Evolutionary conservation across 202 grass and related monocot genomes (phyloP).

Genomic region (Digitaria exilis): DNA sequence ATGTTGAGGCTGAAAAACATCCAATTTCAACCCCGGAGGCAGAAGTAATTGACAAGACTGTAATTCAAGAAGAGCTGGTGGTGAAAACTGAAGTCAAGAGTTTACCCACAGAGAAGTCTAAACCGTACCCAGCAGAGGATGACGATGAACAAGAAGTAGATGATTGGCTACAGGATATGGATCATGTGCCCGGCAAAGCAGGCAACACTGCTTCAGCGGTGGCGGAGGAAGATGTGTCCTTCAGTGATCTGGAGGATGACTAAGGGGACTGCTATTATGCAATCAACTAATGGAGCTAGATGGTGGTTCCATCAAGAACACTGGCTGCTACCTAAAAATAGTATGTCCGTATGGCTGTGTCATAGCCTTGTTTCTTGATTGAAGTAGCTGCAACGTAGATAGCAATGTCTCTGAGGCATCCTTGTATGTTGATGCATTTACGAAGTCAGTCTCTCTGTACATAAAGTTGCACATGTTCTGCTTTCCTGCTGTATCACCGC

Average conservation of each 20-base stretch:
- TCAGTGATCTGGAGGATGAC: slow-evolving; percentile 81
- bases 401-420: background rate
- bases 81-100: slow-evolving; percentile 42
- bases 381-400: background rate
- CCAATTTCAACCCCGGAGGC: slow-evolving; percentile 46
- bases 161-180: slow-evolving; percentile 66
- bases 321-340: background rate
- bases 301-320: background rate
- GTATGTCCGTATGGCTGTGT: background rate
- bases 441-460: slow-evolving; percentile 17
- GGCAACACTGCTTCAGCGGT: slow-evolving; percentile 12
- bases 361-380: background rate
- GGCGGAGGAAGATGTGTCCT: slow-evolving; percentile 70
- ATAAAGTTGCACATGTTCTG: background rate
- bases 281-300: background rate
- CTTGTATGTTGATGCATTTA: slow-evolving; percentile 6
- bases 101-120: slow-evolving; percentile 18
- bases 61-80: slow-evolving; percentile 73
- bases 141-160: slow-evolving; percentile 64
- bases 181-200: slow-evolving; percentile 29
- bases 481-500: background rate
- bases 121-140: background rate
- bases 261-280: background rate
- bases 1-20: slow-evolving; percentile 60
- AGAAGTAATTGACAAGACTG: slow-evolving; percentile 75